Evolutionary conservation across 2,329 filamentous ascomycete genomes (phyloP).

Genomic region (Leptoxyphium fumago): DNA sequence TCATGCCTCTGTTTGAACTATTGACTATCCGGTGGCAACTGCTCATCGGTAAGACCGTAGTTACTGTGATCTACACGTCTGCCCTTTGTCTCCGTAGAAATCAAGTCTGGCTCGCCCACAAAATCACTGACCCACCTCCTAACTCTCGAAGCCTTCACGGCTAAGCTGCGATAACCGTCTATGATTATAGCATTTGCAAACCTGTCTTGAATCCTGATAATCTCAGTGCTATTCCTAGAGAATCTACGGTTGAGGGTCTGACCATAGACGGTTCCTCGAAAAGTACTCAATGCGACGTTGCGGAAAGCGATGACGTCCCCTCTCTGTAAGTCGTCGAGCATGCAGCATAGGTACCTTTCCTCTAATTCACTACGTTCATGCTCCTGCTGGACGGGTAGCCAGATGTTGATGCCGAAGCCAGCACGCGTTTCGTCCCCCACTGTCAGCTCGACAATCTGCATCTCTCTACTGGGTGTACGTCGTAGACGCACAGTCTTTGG

Average conservation of each 20-base stretch:
- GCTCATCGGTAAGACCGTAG: too few relatives aligned
- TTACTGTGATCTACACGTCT: too few relatives aligned
- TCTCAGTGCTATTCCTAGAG: conserved; percentile 47
- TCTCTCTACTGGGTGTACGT: conserved; percentile 35
- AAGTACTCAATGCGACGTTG: conserved; percentile 65
- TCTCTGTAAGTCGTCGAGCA: conserved; percentile 38
- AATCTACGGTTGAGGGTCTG: conserved; percentile 61
- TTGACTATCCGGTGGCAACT: too few relatives aligned
- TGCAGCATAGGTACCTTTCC: conserved; percentile 23
- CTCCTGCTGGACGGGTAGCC: conserved; percentile 42
- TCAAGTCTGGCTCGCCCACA: neutral
- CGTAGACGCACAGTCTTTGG: conserved; percentile 54
- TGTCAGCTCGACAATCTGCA: conserved; percentile 59
- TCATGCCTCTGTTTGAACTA: too few relatives aligned
- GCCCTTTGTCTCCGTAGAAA: too few relatives aligned
- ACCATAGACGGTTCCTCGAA: conserved; percentile 65
- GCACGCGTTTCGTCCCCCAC: conserved; percentile 75
- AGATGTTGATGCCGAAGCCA: conserved; percentile 72
- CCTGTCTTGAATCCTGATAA: neutral
- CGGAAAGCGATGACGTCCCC: conserved; percentile 68
- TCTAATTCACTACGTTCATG: conserved; percentile 6
- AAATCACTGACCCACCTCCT: neutral
- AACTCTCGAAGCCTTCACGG: neutral
- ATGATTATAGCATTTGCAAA: too few relatives aligned
- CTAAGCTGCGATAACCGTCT: neutral